Conservation (phyloP, 148 eudicot species). For the Hydrangea macrophylla region DNA sequence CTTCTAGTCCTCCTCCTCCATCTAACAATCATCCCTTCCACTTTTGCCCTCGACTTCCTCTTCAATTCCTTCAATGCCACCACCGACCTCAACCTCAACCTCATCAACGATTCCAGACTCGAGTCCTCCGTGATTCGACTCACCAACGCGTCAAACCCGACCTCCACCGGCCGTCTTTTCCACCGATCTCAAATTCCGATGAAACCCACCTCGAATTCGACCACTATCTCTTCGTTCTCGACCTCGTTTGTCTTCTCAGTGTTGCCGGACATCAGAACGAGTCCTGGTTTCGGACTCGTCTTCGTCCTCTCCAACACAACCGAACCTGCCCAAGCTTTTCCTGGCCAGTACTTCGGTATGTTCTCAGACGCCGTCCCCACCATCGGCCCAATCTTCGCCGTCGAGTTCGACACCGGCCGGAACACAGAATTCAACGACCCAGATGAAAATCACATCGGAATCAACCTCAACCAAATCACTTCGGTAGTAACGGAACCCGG, state of each 20-base stretch:
- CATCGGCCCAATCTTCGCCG: conserved; percentile 33
- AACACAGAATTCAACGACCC: conserved; percentile 49
- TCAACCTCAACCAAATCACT: conserved; percentile 37
- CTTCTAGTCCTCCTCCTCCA: conserved; percentile 8
- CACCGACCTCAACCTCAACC: conserved; percentile 13
- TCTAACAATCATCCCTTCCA: conserved; percentile 7
- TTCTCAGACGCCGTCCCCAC: conserved; percentile 18
- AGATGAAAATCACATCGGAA: conserved; percentile 39
- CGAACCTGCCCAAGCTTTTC: conserved; percentile 24
- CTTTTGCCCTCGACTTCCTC: conserved; percentile 37
- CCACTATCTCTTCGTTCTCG: conserved; percentile 29
- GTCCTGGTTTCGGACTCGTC: conserved; percentile 54
- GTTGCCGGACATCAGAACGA: conserved; percentile 33
- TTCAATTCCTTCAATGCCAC: conserved; percentile 39
- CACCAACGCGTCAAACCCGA: conserved; percentile 41
- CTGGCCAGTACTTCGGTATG: conserved; percentile 49
- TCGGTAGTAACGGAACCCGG: conserved; percentile 22
- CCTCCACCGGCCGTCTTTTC: conserved; percentile 45
- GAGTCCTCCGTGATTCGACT: conserved; percentile 37
- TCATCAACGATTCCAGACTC: conserved; percentile 35
- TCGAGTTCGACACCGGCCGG: conserved; percentile 47
- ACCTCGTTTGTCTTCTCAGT: conserved; percentile 51
- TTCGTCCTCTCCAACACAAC: conserved; percentile 39
- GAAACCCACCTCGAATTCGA: conserved; percentile 19
- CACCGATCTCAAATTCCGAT: conserved; percentile 23